Evolutionary conservation across 805 yeast genomes (phyloP).

Genomic region (Ogataea naganishii): DNA sequence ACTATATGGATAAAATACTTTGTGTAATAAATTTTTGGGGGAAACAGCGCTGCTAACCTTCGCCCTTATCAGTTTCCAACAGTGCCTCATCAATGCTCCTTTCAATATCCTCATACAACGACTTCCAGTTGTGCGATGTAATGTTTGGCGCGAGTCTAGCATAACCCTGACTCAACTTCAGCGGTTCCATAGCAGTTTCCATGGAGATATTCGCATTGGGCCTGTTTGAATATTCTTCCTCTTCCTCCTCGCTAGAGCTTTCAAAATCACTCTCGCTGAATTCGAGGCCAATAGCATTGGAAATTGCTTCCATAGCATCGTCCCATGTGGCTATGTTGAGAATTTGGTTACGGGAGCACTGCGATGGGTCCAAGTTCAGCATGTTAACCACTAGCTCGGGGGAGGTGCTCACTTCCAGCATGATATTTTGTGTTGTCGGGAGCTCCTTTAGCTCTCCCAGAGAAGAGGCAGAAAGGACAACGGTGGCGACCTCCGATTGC

Average conservation of each 20-base stretch:
- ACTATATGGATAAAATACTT: too few species aligned
- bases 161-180: too few species aligned
- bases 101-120: slow-evolving; percentile 12
- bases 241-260: slow-evolving; percentile 6
- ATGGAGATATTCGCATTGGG: neutral
- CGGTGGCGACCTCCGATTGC: slow-evolving; percentile 11
- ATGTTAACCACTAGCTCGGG: slow-evolving; percentile 6
- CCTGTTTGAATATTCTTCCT: slow-evolving; percentile 6
- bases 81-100: slow-evolving; percentile 14
- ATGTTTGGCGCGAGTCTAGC: neutral
- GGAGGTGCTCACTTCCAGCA: slow-evolving; percentile 19
- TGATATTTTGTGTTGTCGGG: slow-evolving; percentile 12
- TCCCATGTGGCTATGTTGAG: slow-evolving; percentile 23
- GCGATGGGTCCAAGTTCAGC: too few species aligned
- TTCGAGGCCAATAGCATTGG: slow-evolving; percentile 21
- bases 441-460: slow-evolving; percentile 9
- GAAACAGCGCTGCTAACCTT: too few species aligned
- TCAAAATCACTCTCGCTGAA: slow-evolving; percentile 26
- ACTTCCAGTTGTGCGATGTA: slow-evolving; percentile 11
- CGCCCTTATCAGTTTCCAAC: too few species aligned
- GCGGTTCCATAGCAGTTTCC: neutral
- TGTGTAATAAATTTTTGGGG: too few species aligned
- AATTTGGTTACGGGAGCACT: slow-evolving; percentile 9
- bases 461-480: slow-evolving; percentile 17
- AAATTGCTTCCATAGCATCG: slow-evolving; percentile 26